These are phyloP conservation scores for Lactifluus volemus DNA, from an alignment of 768 basidiomycete species.

Conservation along the genomic window DNA sequence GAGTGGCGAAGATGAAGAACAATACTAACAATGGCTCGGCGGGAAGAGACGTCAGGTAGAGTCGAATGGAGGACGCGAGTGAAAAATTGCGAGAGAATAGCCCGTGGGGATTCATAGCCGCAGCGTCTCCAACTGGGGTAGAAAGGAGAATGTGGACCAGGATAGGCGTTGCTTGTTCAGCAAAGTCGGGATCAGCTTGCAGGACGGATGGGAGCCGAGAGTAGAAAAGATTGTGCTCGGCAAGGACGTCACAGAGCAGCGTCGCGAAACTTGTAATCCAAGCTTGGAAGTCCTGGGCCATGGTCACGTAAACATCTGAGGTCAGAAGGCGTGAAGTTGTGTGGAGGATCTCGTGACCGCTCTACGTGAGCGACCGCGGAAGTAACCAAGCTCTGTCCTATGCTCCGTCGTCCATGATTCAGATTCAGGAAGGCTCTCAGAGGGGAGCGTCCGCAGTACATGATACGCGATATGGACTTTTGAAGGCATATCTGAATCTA, in stretches of 20 bases:
- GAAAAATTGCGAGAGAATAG: slow-evolving; percentile 46
- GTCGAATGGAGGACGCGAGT: slow-evolving; percentile 38
- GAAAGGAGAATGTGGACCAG: slow-evolving; percentile 61
- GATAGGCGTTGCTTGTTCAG: slow-evolving; percentile 61
- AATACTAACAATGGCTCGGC: slow-evolving; percentile 59
- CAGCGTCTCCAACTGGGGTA: slow-evolving; percentile 15
- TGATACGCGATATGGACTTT: slow-evolving; percentile 18
- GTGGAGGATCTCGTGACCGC: slow-evolving; percentile 23
- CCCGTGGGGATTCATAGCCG: slow-evolving; percentile 24
- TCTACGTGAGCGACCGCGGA: slow-evolving; percentile 22
- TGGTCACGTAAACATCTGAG: slow-evolving; percentile 29
- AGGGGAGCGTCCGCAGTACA: slow-evolving; percentile 13
- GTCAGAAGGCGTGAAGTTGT: slow-evolving; percentile 32
- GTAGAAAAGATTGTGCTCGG: slow-evolving; percentile 51
- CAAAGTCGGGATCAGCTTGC: slow-evolving; percentile 43
- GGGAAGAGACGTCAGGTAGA: slow-evolving; percentile 32
- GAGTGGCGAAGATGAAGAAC: slow-evolving; percentile 77
- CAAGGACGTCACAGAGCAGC: slow-evolving; percentile 51
- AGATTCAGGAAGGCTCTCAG: slow-evolving; percentile 9
- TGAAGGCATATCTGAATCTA: slow-evolving; percentile 14
- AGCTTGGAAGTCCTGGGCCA: slow-evolving; percentile 40
- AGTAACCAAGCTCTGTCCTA: slow-evolving; percentile 20
- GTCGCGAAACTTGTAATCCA: slow-evolving; percentile 59
- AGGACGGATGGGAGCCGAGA: slow-evolving; percentile 57
- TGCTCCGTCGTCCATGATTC: slow-evolving; percentile 16